Evolutionary conservation across 441 rosid species (phyloP).

Genomic region (Gossypium schwendimanii): DNA sequence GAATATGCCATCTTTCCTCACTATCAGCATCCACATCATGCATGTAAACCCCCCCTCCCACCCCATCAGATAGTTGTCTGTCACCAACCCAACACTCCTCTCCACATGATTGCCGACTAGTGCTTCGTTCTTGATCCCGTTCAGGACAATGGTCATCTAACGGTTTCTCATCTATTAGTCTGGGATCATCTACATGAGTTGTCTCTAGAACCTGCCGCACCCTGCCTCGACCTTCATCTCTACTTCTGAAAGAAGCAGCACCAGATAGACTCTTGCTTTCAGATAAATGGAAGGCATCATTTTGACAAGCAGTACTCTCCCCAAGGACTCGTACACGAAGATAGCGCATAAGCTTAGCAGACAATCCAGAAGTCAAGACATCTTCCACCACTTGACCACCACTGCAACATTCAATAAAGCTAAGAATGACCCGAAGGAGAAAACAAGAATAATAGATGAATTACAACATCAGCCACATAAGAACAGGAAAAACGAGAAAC

Average conservation of each 20-base stretch:
- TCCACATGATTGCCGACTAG: slow-evolving; percentile 26
- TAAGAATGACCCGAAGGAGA: neutral
- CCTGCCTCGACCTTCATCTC: slow-evolving; percentile 79
- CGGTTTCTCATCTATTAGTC: slow-evolving; percentile 31
- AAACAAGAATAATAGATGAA: slow-evolving; percentile 5
- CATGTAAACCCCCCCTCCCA: slow-evolving; percentile 34
- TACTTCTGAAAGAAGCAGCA: slow-evolving; percentile 41
- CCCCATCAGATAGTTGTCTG: slow-evolving; percentile 41
- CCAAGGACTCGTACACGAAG: slow-evolving; percentile 86
- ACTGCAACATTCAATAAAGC: slow-evolving; percentile 32
- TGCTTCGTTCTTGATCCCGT: slow-evolving; percentile 32
- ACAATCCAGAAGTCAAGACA: slow-evolving; percentile 83
- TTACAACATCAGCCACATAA: neutral
- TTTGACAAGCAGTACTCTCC: slow-evolving; percentile 57
- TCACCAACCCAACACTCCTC: slow-evolving; percentile 25
- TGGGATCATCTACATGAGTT: slow-evolving; percentile 39
- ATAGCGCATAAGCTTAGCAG: slow-evolving; percentile 90
- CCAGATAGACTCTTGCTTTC: slow-evolving; percentile 50
- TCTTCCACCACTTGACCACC: slow-evolving; percentile 91
- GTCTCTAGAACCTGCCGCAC: slow-evolving; percentile 58
- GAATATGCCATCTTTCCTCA: slow-evolving; percentile 41
- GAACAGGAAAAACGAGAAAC: neutral
- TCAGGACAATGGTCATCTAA: slow-evolving; percentile 36
- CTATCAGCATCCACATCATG: slow-evolving; percentile 40
- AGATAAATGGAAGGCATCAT: slow-evolving; percentile 45